Evolutionary conservation across 2,329 filamentous ascomycete genomes (phyloP), one percentile per base, ranked within the genome.

Genomic region (Ophiostoma fasciatum): DNA sequence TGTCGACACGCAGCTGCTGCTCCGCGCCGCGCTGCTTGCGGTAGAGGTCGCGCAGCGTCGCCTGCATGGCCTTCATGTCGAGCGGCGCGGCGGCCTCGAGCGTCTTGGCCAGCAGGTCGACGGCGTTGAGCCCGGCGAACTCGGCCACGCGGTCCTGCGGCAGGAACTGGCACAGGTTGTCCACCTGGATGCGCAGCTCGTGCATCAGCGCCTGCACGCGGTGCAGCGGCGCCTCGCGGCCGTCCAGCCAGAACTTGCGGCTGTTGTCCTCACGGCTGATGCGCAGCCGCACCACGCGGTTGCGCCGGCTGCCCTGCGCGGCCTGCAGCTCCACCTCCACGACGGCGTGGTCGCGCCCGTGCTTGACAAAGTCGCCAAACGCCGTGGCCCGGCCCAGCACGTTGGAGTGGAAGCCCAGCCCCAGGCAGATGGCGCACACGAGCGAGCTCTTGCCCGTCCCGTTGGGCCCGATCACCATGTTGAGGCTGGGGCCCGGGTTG

Each of bases 401-500:
- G 56, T 78, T 73, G 18, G 87, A 76, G 22, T 74, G 71, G 65
- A 80, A 94, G 32, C 90, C 90, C 19, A 98, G 62, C 3, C 90
- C 90, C 12, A 98, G 61, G 51, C 90, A 96, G 46, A 98, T 93
- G 30, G 90, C 90, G 58, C 90, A 98, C 29, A 98, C 88, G 19
- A 98, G 66, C 0, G 90, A 94, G 58, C 88, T 96, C 60, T 98
- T 98, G 37, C 90, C 90, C 0, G 90, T 96, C 23, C 90, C 90
- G 50, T 98, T 98, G n/a, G 90, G 90, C 0, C 90, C 90, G 47
- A 98, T 94, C 36, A 98, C 78, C 88, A 98, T 96, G 54, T 98
- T 98, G 50, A 98, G 58, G 52, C 82, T 88, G 1, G 90, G 88
- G 0, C 90, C 90, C 11, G 85, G 84, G 40, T 79, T 74, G 56